These are phyloP conservation scores for Ogataea siamensis DNA, from an alignment of 805 yeast species.

Conservation along the genomic window DNA sequence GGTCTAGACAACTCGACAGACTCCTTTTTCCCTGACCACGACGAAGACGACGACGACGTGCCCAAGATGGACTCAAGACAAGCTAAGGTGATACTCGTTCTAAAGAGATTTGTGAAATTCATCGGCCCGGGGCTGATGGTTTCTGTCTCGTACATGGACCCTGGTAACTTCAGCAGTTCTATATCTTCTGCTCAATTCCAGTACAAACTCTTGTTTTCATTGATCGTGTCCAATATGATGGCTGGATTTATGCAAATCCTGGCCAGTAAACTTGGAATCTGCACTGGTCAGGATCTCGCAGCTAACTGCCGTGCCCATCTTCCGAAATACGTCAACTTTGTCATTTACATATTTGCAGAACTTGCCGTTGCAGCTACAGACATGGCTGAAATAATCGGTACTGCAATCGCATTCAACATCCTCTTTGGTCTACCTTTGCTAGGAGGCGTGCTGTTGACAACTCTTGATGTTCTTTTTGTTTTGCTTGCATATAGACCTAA, in stretches of 20 bases:
- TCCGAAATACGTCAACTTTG: conserved; percentile 56
- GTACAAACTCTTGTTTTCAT: conserved; percentile 74
- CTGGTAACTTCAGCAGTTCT: conserved; percentile 94
- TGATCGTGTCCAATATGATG: conserved; percentile 75
- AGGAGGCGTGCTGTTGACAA: conserved; percentile 80
- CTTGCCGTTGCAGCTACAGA: conserved; percentile 93
- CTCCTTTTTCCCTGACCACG: conserved; percentile 1
- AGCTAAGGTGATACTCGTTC: conserved; percentile 10
- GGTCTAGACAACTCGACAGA: neutral
- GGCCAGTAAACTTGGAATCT: conserved; percentile 87
- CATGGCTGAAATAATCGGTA: conserved; percentile 96
- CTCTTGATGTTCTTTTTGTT: conserved; percentile 81
- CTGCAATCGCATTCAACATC: conserved; percentile 89
- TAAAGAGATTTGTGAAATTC: conserved; percentile 40
- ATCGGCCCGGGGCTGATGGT: conserved; percentile 98
- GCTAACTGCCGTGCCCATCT: conserved; percentile 78
- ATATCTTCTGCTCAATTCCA: conserved; percentile 78
- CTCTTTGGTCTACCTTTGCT: conserved; percentile 76
- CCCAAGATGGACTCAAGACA: conserved; percentile 8
- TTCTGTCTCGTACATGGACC: conserved; percentile 94
- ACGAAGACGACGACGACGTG: conserved; percentile 1
- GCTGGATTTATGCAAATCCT: conserved; percentile 85
- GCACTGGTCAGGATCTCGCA: conserved; percentile 91
- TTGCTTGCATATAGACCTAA: conserved; percentile 83
- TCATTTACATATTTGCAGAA: conserved; percentile 77